A percentile compares a stretch with the other conserved stretches of the same genome.
phyloP scores from a whole-genome alignment of 2,329 filamentous ascomycete species.

The Penicillium expansum region DNA sequence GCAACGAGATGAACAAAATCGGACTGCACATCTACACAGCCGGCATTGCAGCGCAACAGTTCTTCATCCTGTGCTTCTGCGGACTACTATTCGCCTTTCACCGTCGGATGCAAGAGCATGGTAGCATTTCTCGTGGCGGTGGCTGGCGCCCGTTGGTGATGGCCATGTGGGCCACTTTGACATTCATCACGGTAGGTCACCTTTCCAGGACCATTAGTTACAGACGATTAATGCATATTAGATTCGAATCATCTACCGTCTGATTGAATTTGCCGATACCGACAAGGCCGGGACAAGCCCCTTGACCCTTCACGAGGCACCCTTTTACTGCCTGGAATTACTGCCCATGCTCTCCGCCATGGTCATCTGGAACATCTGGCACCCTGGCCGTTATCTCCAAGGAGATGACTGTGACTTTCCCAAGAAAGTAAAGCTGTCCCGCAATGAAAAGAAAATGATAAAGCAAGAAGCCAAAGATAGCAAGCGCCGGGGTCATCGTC shows the following conservation, averaged over 20 bases:
- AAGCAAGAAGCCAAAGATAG: conserved; percentile 4
- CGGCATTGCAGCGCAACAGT: conserved; percentile 5
- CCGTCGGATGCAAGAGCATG: not conserved
- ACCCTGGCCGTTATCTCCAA: conserved; percentile 7
- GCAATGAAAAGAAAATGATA: conserved; percentile 1
- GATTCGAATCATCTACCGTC: conserved; percentile 7
- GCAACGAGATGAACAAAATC: not conserved
- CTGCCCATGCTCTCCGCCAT: conserved; percentile 1
- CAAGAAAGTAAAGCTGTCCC: conserved; percentile 11
- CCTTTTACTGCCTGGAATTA: conserved; percentile 8
- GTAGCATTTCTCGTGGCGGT: not conserved
- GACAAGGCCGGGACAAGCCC: conserved; percentile 3
- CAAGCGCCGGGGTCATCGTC: not conserved
- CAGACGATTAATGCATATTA: not conserved
- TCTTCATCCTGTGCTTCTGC: conserved; percentile 3
- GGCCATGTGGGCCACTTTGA: conserved; percentile 3
- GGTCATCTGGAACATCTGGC: conserved; percentile 8
- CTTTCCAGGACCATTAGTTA: not conserved
- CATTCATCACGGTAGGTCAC: conserved; percentile 2
- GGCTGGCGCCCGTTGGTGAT: conserved; percentile 4
- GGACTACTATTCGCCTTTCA: not conserved
- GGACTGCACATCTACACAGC: conserved; percentile 5
- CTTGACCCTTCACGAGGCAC: conserved; percentile 1
- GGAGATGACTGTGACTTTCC: conserved; percentile 6
- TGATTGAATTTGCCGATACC: conserved; percentile 5